Conservation (phyloP, 164 flowering plant species). For the Amborella trichopoda region DNA sequence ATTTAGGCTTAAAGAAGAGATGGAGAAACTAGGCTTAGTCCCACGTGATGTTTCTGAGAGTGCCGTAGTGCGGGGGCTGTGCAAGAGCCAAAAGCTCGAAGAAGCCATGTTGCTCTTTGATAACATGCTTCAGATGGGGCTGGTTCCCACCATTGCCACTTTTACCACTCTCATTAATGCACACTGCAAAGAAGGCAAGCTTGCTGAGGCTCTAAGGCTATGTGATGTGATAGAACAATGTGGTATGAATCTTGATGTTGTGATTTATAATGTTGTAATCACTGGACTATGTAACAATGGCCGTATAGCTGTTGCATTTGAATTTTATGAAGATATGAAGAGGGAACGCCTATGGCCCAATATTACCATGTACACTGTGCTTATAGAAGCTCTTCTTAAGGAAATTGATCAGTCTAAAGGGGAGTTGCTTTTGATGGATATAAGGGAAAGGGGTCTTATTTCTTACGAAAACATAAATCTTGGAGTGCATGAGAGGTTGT, state of each 20-base stretch:
- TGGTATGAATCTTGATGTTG: constrained; percentile 50
- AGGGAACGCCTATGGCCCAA: constrained; percentile 37
- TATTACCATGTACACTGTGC: constrained; percentile 36
- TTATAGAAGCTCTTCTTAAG: constrained; percentile 25
- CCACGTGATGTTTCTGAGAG: constrained; percentile 52
- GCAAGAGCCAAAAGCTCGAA: constrained; percentile 50
- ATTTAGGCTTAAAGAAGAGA: constrained; percentile 53
- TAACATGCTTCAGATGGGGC: constrained; percentile 30
- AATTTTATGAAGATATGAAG: constrained; percentile 72
- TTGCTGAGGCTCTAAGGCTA: constrained; percentile 40
- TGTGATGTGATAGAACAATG: constrained; percentile 32
- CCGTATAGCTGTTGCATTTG: constrained; percentile 36
- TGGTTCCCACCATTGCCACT: constrained; percentile 61
- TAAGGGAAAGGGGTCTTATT: constrained; percentile 42
- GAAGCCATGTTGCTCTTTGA: constrained; percentile 52
- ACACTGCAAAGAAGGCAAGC: constrained; percentile 36
- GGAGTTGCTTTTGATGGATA: constrained; percentile 39
- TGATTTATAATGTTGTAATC: constrained; percentile 64
- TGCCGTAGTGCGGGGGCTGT: constrained; percentile 72
- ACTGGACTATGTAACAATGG: constrained; percentile 45
- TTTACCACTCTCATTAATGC: constrained; percentile 66
- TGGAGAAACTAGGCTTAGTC: constrained; percentile 32
- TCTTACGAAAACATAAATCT: constrained; percentile 9
- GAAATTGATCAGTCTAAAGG: constrained; percentile 19
- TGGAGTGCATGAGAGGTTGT: constrained; percentile 22